These are phyloP conservation scores for Casuarina cunninghamiana DNA, from an alignment of 306 rosid species.

Conservation along the genomic window DNA sequence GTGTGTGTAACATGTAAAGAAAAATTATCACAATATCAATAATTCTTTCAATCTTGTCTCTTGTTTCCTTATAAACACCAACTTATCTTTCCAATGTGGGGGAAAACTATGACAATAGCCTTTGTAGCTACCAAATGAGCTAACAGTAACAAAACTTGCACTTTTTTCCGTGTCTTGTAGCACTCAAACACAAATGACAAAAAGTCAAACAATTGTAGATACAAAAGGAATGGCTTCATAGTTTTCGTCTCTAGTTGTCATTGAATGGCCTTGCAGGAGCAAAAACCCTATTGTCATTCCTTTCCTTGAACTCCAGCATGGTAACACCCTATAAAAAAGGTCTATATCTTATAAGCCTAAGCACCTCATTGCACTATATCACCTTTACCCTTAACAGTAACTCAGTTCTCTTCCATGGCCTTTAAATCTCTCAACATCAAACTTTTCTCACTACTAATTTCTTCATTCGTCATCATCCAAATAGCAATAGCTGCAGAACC, in stretches of 20 bases:
- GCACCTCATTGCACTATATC: background rate
- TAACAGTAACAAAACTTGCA: too few relatives aligned
- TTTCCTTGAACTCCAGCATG: background rate
- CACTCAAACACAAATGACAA: background rate
- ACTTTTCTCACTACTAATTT: constrained; percentile 25
- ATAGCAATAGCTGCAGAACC: constrained; percentile 46
- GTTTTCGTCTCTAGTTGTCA: background rate
- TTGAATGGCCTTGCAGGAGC: background rate
- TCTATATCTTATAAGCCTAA: background rate
- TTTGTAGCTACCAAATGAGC: too few relatives aligned
- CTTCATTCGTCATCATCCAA: constrained; percentile 18
- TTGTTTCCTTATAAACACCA: too few relatives aligned
- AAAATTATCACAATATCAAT: too few relatives aligned
- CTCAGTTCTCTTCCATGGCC: background rate
- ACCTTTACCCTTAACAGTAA: background rate
- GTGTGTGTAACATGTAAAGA: too few relatives aligned
- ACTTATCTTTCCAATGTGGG: too few relatives aligned
- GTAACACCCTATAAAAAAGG: background rate
- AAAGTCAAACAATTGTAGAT: background rate
- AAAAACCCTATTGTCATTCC: background rate
- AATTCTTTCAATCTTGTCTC: too few relatives aligned
- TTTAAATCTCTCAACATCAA: constrained; percentile 1
- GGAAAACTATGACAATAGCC: too few relatives aligned
- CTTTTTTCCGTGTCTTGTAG: too few relatives aligned
- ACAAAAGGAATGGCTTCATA: background rate